phyloP scores from a whole-genome alignment of 2,329 filamentous ascomycete genomes.

The Leptographium lundbergii region DNA sequence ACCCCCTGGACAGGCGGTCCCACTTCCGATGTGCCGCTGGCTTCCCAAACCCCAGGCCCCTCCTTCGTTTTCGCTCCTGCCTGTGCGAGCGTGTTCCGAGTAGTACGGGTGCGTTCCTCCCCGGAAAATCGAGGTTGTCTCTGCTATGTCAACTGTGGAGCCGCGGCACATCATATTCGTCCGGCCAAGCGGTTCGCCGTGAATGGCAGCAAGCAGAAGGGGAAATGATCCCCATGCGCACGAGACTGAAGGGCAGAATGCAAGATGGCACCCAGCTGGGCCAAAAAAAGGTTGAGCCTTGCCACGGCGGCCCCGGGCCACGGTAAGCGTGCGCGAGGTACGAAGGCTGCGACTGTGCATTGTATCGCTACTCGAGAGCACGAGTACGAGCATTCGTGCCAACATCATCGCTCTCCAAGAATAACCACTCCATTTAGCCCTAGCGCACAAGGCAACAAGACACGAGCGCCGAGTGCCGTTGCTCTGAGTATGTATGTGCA shows the following conservation, averaged over 20 bases:
- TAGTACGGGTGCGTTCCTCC: not conserved
- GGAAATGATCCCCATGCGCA: no score
- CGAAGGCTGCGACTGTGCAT: no score
- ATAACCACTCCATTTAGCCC: slow-evolving; percentile 4
- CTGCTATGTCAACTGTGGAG: not conserved
- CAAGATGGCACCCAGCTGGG: not conserved
- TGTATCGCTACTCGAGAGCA: no score
- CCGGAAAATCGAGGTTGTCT: not conserved
- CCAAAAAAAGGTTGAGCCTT: no score
- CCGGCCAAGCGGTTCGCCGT: not conserved
- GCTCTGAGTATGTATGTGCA: not conserved
- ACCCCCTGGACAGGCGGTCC: not conserved
- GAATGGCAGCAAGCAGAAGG: not conserved
- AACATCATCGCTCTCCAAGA: not conserved
- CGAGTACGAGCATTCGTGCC: not conserved
- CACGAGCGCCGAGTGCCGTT: not conserved
- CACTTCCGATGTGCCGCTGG: not conserved
- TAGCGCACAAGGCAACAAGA: not conserved
- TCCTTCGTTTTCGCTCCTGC: not conserved
- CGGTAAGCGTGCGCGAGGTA: no score
- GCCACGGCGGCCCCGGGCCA: no score
- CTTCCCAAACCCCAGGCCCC: not conserved
- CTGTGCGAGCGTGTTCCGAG: no score
- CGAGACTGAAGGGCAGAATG: not conserved
- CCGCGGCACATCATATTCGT: not conserved